Evolutionary conservation across 768 basidiomycete genomes (phyloP), one percentile per base, ranked within the genome.

Genomic region (Serendipita sp.): DNA sequence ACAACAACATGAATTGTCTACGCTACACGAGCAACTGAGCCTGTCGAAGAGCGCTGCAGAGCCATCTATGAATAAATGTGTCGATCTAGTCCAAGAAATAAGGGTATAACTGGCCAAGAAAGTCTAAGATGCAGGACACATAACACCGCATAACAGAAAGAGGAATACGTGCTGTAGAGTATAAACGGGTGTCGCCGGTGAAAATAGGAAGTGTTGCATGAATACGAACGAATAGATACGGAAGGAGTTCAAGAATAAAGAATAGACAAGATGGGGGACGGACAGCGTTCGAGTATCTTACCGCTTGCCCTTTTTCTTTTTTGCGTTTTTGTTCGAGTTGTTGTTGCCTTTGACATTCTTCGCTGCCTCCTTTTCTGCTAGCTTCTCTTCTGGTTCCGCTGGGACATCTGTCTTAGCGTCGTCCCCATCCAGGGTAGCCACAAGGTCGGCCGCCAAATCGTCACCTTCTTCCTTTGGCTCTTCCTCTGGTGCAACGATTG

Each of bases 221-320:
- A 32, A 51, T n/a, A 32, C 48, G 48, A 51, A 51, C 48, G 35
- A 60, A 37, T 24, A 60, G 24, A 60, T 24, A 60, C 10, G 10
- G 56, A 28, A 60, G n/a, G 32, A 8, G 56, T 4, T 28, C n/a
- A n/a, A 28, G 56, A 60, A 30, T 60, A 30, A 35, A 60, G 16
- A n/a, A 60, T 60, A 30, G 34, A 60, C 24, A 30, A 16, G 56
- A 60, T 24, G 28, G n/a, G 56, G 34, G 56, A 4, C 10, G 16
- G 28, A n/a, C 48, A 7, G 48, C 48, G 48, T 51, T 41, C 13
- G 48, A 53, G 16, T 10, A 18, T 7, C 32, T 60, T 2, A 60
- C 35, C 35, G 24, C 34, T 60, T 60, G 56, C 28, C 28, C 56
- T 60, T 60, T 60, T 60, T 60, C 56, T 60, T 60, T 32, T 60